Conservation (phyloP, 345 rosid genomes). For the Kernera saxatilis region DNA sequence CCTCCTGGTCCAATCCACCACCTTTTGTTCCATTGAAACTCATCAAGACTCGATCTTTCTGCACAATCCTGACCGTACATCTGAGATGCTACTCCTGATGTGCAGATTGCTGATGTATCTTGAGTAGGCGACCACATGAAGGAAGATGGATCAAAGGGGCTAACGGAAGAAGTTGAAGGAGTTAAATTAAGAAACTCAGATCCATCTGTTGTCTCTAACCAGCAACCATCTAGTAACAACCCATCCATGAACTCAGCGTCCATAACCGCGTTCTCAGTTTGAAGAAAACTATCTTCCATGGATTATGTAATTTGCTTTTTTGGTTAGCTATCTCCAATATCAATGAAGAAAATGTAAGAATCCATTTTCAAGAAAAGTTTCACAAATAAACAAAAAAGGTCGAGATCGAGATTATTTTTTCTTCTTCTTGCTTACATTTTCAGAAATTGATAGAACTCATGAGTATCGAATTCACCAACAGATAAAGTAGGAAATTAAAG, state of each 20-base stretch:
- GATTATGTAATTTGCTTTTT: not conserved
- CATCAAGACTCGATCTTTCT: slow-evolving; percentile 29
- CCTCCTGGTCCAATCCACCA: slow-evolving; percentile 78
- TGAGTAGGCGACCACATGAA: slow-evolving; percentile 42
- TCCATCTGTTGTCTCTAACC: slow-evolving; percentile 84
- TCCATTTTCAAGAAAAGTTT: not conserved
- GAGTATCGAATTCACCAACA: not conserved
- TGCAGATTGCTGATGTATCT: slow-evolving; percentile 27
- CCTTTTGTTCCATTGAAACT: slow-evolving; percentile 33
- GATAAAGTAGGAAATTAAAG: slow-evolving; percentile 1
- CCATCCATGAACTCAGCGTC: slow-evolving; percentile 73
- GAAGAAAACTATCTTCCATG: slow-evolving; percentile 59
- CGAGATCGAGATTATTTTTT: slow-evolving; percentile 17
- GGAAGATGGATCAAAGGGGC: slow-evolving; percentile 42
- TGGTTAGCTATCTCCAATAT: not conserved
- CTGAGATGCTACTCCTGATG: slow-evolving; percentile 19
- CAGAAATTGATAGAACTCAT: slow-evolving; percentile 11
- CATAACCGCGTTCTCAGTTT: slow-evolving; percentile 45
- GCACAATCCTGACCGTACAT: slow-evolving; percentile 35
- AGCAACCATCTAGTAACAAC: slow-evolving; percentile 83
- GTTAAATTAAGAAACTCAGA: slow-evolving; percentile 57
- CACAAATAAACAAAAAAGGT: not conserved
- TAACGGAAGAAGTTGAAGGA: slow-evolving; percentile 38
- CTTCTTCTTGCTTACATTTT: slow-evolving; percentile 1
- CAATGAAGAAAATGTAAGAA: slow-evolving; percentile 16